Base-by-base conservation (phyloP, 2,329 filamentous ascomycete species). In the Aspergillus melleus region DNA sequence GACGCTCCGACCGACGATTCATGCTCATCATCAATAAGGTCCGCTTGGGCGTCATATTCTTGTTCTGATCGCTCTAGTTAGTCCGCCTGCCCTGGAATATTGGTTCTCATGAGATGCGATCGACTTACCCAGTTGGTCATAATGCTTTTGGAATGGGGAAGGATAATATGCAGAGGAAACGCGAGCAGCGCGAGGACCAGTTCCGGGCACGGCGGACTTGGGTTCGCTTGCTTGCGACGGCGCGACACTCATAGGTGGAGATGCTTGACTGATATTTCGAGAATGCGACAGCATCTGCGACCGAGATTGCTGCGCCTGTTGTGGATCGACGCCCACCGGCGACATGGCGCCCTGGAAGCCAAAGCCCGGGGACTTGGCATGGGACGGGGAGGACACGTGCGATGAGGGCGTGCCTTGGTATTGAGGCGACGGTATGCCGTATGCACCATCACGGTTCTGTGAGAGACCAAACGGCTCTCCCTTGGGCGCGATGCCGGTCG, bases 121-220 rank as follows among this genome's bases (percentile, higher is more conserved):
- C 72, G 84, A 83, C 92, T 90, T 92, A 90, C 94, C 94, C 77
- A 98, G 87, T 83, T 96, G 92, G 77, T 96, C 91, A 78, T 96
- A 93, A 76, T 97, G 94, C 76, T 90, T 95, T 73, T 96, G 92
- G 79, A 96, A 97, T 19, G 91, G 90, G 59, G 91, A 90, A 53
- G 90, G 88, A 74, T 96, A 97, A 78, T 90, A 96, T 55, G 78
- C 78, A 46, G 81, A 77, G 36, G 82, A 75, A 51, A 78, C 66
- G 16, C 76, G 76, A 51, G 73, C 54, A 54, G 65, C 67, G 30
- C 74, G 69, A 29, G 73, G 63, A 9, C 63, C 65, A 29, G 63
- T 60, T 56, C 71, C 71, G 46, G 72, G 66, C 50, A 72, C 59
- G 30, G 72, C 67, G 11, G 72, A 64, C 59, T 79, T 75, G 19